Percentiles rank a stretch among this genome's conserved stretches.
These are phyloP conservation scores for Monilinia aucupariae DNA, from an alignment of 2,329 filamentous ascomycete species.

Conservation along the genomic window DNA sequence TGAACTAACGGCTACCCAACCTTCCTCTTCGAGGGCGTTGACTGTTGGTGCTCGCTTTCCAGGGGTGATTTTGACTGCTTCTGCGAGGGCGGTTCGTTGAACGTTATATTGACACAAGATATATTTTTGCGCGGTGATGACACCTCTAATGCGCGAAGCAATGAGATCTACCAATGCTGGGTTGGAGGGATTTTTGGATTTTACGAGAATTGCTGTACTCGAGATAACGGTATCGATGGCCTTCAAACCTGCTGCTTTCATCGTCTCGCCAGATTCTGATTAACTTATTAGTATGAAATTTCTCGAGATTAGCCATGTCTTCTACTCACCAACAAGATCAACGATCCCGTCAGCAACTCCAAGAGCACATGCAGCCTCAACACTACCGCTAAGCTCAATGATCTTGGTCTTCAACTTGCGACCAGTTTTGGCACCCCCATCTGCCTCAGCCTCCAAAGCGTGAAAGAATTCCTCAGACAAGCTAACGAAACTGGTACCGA, in stretches of 20 bases:
- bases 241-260: constrained; percentile 90
- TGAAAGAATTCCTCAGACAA: constrained; percentile 81
- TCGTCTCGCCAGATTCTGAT: constrained; percentile 92
- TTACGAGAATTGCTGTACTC: constrained; percentile 84
- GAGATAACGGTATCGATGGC: constrained; percentile 91
- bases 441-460: constrained; percentile 57
- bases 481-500: constrained; percentile 91
- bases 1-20: constrained; percentile 28
- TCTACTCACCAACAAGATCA: constrained; percentile 79
- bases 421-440: constrained; percentile 35
- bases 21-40: constrained; percentile 58
- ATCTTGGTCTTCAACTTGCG: constrained; percentile 76
- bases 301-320: neutral
- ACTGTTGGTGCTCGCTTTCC: constrained; percentile 91
- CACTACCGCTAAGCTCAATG: constrained; percentile 90
- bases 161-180: constrained; percentile 77
- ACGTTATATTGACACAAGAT: constrained; percentile 98
- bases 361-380: constrained; percentile 91
- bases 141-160: constrained; percentile 78
- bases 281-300: constrained; percentile 21
- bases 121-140: constrained; percentile 91
- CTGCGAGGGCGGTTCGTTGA: constrained; percentile 59
- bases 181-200: constrained; percentile 78
- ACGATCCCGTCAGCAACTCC: constrained; percentile 97
- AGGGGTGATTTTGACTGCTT: constrained; percentile 74